Evolutionary conservation across 75 land plant species (phyloP).

Genomic region (Cryptomeria japonica): DNA sequence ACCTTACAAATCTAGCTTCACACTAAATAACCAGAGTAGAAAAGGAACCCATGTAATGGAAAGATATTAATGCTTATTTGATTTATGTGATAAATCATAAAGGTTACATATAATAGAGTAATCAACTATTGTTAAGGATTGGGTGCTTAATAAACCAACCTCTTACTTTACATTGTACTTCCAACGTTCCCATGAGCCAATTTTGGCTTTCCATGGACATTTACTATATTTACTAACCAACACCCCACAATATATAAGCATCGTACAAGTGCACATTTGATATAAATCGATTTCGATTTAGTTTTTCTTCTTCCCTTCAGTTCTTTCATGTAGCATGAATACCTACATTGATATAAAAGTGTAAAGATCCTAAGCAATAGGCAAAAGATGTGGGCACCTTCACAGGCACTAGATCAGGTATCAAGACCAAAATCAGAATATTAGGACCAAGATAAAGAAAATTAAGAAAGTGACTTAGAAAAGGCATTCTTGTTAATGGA

Average conservation of each 20-base stretch:
- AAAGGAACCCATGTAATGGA: too few species aligned
- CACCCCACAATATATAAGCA: neutral
- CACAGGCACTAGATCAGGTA: too few species aligned
- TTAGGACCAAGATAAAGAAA: neutral
- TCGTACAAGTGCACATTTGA: neutral
- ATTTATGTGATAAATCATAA: too few species aligned
- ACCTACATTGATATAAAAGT: neutral
- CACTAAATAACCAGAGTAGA: too few species aligned
- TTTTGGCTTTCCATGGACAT: too few species aligned
- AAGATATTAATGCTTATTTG: too few species aligned
- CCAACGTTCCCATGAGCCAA: too few species aligned
- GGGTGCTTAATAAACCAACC: too few species aligned
- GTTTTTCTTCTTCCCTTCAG: neutral
- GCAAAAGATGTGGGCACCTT: neutral
- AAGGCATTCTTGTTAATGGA: neutral
- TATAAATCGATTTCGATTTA: neutral
- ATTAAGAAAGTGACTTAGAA: neutral
- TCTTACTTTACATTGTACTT: too few species aligned
- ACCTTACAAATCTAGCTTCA: too few species aligned
- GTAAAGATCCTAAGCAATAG: neutral
- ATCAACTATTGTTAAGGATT: too few species aligned
- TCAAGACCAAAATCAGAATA: neutral
- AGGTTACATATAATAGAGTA: too few species aligned
- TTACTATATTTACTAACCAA: neutral
- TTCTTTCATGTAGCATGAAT: neutral